Evolutionary conservation across 108 stramenopile species (phyloP), one percentile per base, ranked within the genome.

Genomic region (Fragilariopsis cylindrus): DNA sequence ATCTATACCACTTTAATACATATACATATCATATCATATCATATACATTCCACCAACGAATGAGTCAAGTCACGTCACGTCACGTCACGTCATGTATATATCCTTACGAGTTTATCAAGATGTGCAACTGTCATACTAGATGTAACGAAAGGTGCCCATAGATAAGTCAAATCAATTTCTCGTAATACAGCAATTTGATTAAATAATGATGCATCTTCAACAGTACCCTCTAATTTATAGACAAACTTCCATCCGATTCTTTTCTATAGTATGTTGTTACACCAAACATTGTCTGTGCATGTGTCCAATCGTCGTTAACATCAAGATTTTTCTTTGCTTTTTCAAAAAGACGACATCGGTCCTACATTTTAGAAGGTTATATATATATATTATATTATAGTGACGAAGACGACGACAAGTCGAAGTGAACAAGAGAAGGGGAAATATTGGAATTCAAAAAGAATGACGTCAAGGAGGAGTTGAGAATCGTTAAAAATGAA

Each of bases 151-250:
- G 98, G 98, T 13, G 92, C 87, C 98, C 98, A 98, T 13, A 70
- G 76, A 57, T 90, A 82, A 81, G 93, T 95, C 69, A 98, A 73
- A 64, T 96, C 97, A 15, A 88, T 82, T 84, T 97, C 98, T 52
- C 93, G 75, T 4, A 98, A 72, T 0, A 96, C 88, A 9, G 90
- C 91, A 13, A 97, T 81, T 81, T 98, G 98, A 81, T 98, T 97
- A 76, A 97, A 96, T 8, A 98, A 62, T 12, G 96, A 85, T 3
- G 88, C 70, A 11, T 85, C 87, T 5, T 71, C 58, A 15, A 97
- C 21, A 41, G 81, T 75, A 3, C 95, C 95, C 72, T 93, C 91
- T 50, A 96, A 73, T 76, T 94, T 45, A 96, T 78, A 55, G 87
- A 89, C 55, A 96, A 80, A 49, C 81, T 81, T 39, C 76, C 83